phyloP scores from a whole-genome alignment of 176 grass and related monocot species.

The Dendrocalamus sinicus region DNA sequence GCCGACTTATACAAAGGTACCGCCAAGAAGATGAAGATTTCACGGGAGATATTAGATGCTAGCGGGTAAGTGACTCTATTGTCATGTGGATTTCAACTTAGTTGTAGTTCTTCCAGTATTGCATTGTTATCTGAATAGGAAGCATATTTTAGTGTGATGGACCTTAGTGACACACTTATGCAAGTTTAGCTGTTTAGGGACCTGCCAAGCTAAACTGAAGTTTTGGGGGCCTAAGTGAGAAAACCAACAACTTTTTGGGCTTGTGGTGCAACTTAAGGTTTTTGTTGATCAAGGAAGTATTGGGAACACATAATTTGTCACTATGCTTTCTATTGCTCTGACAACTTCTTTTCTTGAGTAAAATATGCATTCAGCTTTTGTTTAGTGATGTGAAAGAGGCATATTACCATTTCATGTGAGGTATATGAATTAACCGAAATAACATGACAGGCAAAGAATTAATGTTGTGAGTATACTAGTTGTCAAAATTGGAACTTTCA shows the following conservation, averaged over 20 bases:
- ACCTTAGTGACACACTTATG: background rate
- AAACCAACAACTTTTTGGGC: background rate
- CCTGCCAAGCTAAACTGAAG: background rate
- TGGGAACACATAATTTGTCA: background rate
- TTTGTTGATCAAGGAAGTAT: background rate
- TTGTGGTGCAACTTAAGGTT: background rate
- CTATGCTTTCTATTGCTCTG: background rate
- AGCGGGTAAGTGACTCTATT: slow-evolving; percentile 56
- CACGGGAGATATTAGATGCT: slow-evolving; percentile 72
- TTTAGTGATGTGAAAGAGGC: slow-evolving; percentile 27
- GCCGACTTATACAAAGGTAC: slow-evolving; percentile 82
- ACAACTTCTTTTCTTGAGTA: slow-evolving; percentile 14
- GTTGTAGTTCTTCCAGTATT: slow-evolving; percentile 7
- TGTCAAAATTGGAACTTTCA: background rate
- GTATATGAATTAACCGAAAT: background rate
- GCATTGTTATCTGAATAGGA: background rate
- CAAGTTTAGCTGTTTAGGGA: background rate
- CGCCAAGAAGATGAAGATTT: slow-evolving; percentile 94
- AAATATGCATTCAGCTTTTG: background rate
- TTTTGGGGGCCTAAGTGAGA: background rate
- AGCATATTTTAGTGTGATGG: slow-evolving; percentile 14
- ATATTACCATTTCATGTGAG: slow-evolving; percentile 29
- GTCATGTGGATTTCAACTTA: background rate
- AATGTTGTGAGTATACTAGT: background rate
- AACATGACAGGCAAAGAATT: background rate